These are phyloP conservation scores for Caloboletus firmus DNA, from an alignment of 1,284 basidiomycete genomes.

Conservation along the genomic window DNA sequence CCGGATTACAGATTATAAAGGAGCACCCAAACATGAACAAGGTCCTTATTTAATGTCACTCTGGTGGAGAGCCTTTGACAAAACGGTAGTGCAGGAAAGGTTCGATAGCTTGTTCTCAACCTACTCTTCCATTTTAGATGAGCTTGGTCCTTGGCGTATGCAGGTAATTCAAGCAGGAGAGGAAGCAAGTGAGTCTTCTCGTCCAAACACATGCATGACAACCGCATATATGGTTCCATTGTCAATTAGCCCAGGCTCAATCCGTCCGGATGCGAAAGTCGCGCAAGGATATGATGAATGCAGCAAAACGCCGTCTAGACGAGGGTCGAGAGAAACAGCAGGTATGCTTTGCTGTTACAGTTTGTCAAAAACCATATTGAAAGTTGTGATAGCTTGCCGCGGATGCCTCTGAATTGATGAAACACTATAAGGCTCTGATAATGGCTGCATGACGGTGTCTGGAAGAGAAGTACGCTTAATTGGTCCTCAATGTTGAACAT, in stretches of 20 bases:
- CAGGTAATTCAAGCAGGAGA: conserved; percentile 39
- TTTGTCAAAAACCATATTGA: conserved; percentile 2
- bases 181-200: conserved; percentile 36
- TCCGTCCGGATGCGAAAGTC: conserved; percentile 36
- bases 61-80: conserved; percentile 10
- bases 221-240: conserved; percentile 9
- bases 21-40: conserved; percentile 14
- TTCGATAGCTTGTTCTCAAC: conserved; percentile 33
- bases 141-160: conserved; percentile 38
- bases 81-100: conserved; percentile 34
- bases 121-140: conserved; percentile 37
- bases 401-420: conserved; percentile 45
- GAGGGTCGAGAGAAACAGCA: conserved; percentile 44
- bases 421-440: conserved; percentile 45
- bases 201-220: background rate
- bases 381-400: conserved; percentile 38
- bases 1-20: conserved; percentile 6
- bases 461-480: background rate
- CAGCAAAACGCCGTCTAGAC: conserved; percentile 40
- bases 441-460: conserved; percentile 20
- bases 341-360: conserved; percentile 21
- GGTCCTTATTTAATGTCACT: conserved; percentile 14
- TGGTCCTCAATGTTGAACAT: background rate
- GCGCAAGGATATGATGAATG: conserved; percentile 38
- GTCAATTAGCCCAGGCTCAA: conserved; percentile 38